Base-by-base conservation (phyloP, 176 grass and related monocot genomes). In the Otatea glauca region DNA sequence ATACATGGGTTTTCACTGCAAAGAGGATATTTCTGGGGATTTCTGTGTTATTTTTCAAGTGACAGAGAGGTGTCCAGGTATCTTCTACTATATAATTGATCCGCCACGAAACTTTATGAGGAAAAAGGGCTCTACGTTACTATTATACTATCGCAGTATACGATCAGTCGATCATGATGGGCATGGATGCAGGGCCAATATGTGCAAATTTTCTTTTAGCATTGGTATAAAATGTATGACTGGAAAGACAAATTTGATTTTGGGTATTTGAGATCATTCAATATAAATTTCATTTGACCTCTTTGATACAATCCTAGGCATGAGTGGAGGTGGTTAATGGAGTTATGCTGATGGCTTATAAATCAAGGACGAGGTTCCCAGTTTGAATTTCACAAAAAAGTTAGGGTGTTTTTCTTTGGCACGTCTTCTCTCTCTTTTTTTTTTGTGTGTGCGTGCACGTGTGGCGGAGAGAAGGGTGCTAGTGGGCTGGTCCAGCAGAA, bases 331-430 rank as follows among this genome's bases (percentile, higher is more conserved):
- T 35, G 17, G 48, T 55, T 34, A 58, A 68, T 20, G 39, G 39
- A 63, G 56, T n/a, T 68, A 68, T 58, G 34, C 23, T 68, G n/a
- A 67, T 77, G 72, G 62, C 16, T 43, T 76, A 60, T 65, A 56
- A 39, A n/a, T 39, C 14, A 11, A 42, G 21, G 54, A 76, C 2
- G 15, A 38, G 9, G 16, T 37, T 17, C 32, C 20, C 35, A 25
- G 10, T 60, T 59, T 1, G n/a, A 60, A 76, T 13, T 34, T 23
- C 20, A 42, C 16, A 6, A 38, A 76, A 5, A 2, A 5, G 9
- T 23, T 59, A 3, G 42, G 7, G 42, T 9, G 6, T 41, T 41
- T 32, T 74, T 75, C 18, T 58, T 56, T 35, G 11, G 18, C 16
- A 58, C 34, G 12, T 75, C 32, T 56, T 17, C 0, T 74, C 25